Evolutionary conservation across 192 early-diverging fungal species (phyloP).

Genomic region (Backusella macrospora): DNA sequence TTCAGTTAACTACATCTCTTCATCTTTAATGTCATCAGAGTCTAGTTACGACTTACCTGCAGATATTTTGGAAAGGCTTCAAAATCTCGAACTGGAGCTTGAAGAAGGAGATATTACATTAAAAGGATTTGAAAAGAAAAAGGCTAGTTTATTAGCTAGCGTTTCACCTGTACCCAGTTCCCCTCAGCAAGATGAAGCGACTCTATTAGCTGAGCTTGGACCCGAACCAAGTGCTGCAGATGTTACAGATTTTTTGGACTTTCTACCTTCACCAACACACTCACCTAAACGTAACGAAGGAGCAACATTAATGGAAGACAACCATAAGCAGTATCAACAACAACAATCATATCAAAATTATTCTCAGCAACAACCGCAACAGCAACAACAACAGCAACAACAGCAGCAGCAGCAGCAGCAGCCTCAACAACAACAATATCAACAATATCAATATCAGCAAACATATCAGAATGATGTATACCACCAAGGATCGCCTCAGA

Average conservation of each 20-base stretch:
- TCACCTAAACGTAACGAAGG: conserved; percentile 28
- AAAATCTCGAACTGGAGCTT: conserved; percentile 48
- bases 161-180: conserved; percentile 9
- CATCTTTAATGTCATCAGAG: conserved; percentile 23
- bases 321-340: conserved; percentile 11
- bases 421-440: background rate
- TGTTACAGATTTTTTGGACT: conserved; percentile 43
- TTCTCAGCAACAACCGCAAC: background rate
- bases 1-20: conserved; percentile 6
- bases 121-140: conserved; percentile 75
- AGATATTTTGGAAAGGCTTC: conserved; percentile 34
- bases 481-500: background rate
- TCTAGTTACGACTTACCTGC: conserved; percentile 25
- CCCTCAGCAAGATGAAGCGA: conserved; percentile 11
- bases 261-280: conserved; percentile 40
- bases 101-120: conserved; percentile 72
- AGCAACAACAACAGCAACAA: background rate
- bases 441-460: background rate
- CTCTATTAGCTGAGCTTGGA: conserved; percentile 25
- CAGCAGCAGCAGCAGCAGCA: background rate
- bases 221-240: conserved; percentile 45
- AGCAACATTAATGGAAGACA: conserved; percentile 27
- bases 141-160: conserved; percentile 19
- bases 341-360: background rate
- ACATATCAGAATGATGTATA: background rate